Percentiles rank a stretch among this genome's conserved stretches.
Conservation (phyloP, 1,284 basidiomycete species). For the Irpex sp. region DNA sequence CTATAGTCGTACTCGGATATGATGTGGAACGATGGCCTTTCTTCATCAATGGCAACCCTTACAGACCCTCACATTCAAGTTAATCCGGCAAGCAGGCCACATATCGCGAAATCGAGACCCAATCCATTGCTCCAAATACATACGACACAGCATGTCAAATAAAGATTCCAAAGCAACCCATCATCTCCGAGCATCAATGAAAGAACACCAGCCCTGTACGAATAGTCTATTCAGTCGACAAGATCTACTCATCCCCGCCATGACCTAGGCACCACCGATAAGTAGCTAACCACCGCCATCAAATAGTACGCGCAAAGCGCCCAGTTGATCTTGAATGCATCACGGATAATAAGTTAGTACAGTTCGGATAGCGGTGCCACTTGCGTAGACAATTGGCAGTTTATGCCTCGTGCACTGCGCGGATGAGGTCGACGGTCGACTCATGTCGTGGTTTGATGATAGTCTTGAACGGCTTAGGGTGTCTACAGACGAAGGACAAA, state of each 20-base stretch:
- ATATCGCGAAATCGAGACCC: not conserved
- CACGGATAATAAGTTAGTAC: not conserved
- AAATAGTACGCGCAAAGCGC: not conserved
- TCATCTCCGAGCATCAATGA: not conserved
- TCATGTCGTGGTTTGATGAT: slow-evolving; percentile 2
- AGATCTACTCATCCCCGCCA: not conserved
- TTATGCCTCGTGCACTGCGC: not conserved
- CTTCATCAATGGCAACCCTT: too few relatives aligned
- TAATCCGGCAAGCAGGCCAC: too few relatives aligned
- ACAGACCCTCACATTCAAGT: too few relatives aligned
- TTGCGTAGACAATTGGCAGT: not conserved
- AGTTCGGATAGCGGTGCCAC: not conserved
- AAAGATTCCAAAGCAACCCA: not conserved
- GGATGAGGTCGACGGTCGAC: not conserved
- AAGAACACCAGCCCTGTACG: not conserved
- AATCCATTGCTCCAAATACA: not conserved
- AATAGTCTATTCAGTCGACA: not conserved
- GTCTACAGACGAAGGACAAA: slow-evolving; percentile 24
- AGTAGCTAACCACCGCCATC: not conserved
- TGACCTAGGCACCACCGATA: too few relatives aligned
- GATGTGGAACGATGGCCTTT: too few relatives aligned
- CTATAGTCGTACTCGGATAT: too few relatives aligned
- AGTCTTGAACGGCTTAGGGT: slow-evolving; percentile 31
- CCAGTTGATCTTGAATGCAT: not conserved
- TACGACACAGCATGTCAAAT: not conserved